phyloP scores from a whole-genome alignment of 2,329 filamentous ascomycete genomes.

The Lachnellula occidentalis region DNA sequence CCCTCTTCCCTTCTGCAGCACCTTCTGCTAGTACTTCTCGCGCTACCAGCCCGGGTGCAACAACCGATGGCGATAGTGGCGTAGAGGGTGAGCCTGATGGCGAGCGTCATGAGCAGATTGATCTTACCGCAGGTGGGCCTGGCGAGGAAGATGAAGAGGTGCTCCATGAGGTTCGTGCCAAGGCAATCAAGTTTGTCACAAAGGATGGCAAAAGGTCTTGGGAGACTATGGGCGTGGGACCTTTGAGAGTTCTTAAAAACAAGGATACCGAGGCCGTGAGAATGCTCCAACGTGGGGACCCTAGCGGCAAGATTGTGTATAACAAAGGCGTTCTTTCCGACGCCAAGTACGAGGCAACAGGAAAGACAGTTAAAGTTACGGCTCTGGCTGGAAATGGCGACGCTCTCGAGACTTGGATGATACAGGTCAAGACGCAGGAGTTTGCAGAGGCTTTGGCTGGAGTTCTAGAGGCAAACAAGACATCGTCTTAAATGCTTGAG shows the following conservation, averaged over 20 bases:
- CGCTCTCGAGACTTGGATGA: conserved; percentile 62
- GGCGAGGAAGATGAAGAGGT: conserved; percentile 69
- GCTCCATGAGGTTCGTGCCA: conserved; percentile 65
- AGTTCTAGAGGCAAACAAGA: conserved; percentile 44
- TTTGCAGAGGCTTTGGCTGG: conserved; percentile 44
- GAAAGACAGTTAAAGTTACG: conserved; percentile 55
- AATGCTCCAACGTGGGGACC: conserved; percentile 68
- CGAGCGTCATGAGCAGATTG: conserved; percentile 62
- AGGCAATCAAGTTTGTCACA: conserved; percentile 57
- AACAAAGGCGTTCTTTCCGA: conserved; percentile 61
- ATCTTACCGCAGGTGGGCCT: conserved; percentile 59
- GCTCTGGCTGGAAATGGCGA: conserved; percentile 53
- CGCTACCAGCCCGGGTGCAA: conserved; percentile 28
- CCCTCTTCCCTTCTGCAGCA: conserved; percentile 27
- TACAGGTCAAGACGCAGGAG: conserved; percentile 59
- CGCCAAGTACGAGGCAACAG: conserved; percentile 56
- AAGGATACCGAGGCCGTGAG: conserved; percentile 62
- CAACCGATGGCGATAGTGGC: conserved; percentile 28
- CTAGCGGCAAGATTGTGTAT: conserved; percentile 66
- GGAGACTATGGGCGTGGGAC: conserved; percentile 65
- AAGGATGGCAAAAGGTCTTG: conserved; percentile 53
- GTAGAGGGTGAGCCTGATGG: conserved; percentile 39
- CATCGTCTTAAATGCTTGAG: conserved; percentile 6
- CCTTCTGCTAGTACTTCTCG: conserved; percentile 28
- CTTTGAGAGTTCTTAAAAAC: conserved; percentile 67